phyloP scores from a whole-genome alignment of 2,329 filamentous ascomycete species.

The Ophiostoma quercus region DNA sequence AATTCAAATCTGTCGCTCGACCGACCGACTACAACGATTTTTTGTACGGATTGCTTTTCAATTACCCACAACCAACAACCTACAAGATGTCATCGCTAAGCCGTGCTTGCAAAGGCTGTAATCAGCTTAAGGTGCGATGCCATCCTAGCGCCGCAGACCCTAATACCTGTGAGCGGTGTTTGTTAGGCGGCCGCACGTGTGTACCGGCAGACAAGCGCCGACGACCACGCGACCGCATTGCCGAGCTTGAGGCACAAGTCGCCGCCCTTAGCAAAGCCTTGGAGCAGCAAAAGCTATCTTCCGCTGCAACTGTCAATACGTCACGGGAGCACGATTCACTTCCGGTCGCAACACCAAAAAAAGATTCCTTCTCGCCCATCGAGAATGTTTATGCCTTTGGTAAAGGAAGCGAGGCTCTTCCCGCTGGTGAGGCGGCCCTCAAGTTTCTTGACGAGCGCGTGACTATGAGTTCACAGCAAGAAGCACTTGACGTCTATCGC shows the following conservation, averaged over 20 bases:
- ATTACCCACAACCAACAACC: not conserved
- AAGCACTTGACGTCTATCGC: slow-evolving; percentile 9
- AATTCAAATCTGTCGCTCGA: not conserved
- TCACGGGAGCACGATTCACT: not conserved
- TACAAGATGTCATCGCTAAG: not conserved
- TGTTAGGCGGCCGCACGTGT: slow-evolving; percentile 14
- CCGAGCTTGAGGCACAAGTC: slow-evolving; percentile 20
- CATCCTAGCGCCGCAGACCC: slow-evolving; percentile 2
- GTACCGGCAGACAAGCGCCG: slow-evolving; percentile 18
- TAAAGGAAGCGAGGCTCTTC: not conserved
- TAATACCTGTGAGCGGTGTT: slow-evolving; percentile 14
- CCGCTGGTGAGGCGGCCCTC: slow-evolving; percentile 9
- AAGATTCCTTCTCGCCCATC: not conserved
- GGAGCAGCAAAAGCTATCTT: slow-evolving; percentile 7
- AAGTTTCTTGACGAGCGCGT: slow-evolving; percentile 17
- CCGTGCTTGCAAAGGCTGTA: slow-evolving; percentile 21
- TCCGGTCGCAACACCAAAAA: not conserved
- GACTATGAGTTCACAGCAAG: not conserved
- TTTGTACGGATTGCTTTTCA: not conserved
- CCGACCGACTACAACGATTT: not conserved
- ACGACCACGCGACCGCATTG: slow-evolving; percentile 20
- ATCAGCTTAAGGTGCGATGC: slow-evolving; percentile 20
- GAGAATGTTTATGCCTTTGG: slow-evolving; percentile 14
- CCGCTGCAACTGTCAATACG: not conserved
- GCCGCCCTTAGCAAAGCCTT: slow-evolving; percentile 13